Conservation (phyloP, 345 rosid species). For the Kandelia obovata region DNA sequence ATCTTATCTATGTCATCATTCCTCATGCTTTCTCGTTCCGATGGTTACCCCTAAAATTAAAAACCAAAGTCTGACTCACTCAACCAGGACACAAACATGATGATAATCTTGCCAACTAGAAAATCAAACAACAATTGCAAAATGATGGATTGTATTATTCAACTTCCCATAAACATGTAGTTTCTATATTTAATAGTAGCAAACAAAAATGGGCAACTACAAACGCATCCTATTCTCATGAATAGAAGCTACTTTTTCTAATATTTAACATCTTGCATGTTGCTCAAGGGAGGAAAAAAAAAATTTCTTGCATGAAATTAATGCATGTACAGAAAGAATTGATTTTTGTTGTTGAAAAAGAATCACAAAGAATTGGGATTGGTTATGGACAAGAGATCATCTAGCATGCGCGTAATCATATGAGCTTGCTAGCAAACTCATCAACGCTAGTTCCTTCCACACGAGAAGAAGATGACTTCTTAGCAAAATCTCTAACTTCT, state of each 20-base stretch:
- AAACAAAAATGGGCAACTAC: too few species aligned
- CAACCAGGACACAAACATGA: neutral
- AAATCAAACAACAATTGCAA: neutral
- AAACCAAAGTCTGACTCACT: neutral
- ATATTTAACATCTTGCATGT: neutral
- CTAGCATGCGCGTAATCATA: slow-evolving; percentile 9
- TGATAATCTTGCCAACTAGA: neutral
- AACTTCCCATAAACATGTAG: neutral
- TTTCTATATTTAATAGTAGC: too few species aligned
- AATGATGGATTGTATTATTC: neutral
- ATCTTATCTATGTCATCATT: too few species aligned
- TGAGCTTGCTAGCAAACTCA: slow-evolving; percentile 48
- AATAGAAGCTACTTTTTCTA: too few species aligned
- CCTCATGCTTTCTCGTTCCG: neutral
- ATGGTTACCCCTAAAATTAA: neutral
- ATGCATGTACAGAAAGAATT: neutral
- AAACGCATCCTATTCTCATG: too few species aligned
- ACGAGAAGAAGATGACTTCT: slow-evolving; percentile 18
- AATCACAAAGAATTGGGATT: slow-evolving; percentile 6
- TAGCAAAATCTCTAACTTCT: slow-evolving; percentile 39
- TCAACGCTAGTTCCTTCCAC: slow-evolving; percentile 15
- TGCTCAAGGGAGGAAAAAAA: neutral
- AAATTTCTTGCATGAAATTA: neutral
- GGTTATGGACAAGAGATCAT: neutral
- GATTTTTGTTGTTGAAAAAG: neutral